These are phyloP conservation scores for Eimeria necatrix DNA, from an alignment of 169 alveolate species.

Conservation along the genomic window DNA sequence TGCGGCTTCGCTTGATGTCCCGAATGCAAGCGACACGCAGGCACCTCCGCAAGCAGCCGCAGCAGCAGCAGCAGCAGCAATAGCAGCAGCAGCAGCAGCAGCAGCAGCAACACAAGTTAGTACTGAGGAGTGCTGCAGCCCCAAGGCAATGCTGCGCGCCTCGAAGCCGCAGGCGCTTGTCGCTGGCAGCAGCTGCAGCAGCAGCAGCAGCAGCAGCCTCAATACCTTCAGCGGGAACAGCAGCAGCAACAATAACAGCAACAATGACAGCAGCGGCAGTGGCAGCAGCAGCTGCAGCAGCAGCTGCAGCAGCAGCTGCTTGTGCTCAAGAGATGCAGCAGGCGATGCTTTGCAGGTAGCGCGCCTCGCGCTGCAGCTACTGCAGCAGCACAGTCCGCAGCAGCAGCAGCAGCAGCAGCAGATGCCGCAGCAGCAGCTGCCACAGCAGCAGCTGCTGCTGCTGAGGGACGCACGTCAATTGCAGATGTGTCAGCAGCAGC, in stretches of 20 bases:
- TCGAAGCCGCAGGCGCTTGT: background rate
- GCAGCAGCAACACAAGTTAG: background rate
- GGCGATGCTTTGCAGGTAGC: constrained; percentile 38
- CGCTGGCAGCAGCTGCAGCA: no score
- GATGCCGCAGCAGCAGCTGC: background rate
- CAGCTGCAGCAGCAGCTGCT: constrained; percentile 48
- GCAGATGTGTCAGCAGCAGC: no score
- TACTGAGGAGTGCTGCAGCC: background rate
- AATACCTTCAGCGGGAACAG: background rate
- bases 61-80: constrained; percentile 31
- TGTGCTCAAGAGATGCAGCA: background rate
- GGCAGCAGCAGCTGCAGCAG: constrained; percentile 2
- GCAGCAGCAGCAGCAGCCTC: background rate
- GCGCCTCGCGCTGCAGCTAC: constrained; percentile 38
- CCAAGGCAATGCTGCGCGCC: background rate
- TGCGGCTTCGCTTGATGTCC: background rate
- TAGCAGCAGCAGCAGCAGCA: constrained; percentile 7
- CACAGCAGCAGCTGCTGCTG: no score
- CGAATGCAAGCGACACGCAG: background rate
- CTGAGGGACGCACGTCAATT: background rate
- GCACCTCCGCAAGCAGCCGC: background rate
- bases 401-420: constrained; percentile 48
- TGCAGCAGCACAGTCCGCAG: constrained; percentile 24
- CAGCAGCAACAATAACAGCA: background rate
- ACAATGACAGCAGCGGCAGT: background rate